A percentile compares a stretch with the other conserved stretches of the same genome.
Conservation (phyloP, 2,329 filamentous ascomycete genomes). For the Cyanodermella asteris region DNA sequence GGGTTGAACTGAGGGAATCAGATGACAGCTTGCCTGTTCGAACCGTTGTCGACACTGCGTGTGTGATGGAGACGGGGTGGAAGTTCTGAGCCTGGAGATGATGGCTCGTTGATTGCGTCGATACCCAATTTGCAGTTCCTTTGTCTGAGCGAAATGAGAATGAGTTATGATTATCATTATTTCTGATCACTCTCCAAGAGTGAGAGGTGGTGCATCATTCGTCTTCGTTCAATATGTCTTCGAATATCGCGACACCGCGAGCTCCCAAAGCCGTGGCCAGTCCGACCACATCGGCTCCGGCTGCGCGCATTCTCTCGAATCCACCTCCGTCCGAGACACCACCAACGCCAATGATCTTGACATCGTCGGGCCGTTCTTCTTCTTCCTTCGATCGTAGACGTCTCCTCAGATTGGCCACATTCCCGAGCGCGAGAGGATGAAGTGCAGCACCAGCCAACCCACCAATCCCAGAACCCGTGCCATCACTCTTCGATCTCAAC, state of each 20-base stretch:
- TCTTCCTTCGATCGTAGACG: conserved; percentile 39
- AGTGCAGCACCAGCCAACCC: conserved; percentile 51
- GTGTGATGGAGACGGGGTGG: too few species aligned
- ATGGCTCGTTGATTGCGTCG: too few species aligned
- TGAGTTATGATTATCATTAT: too few species aligned
- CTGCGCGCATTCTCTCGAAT: conserved; percentile 41
- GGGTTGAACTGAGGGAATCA: too few species aligned
- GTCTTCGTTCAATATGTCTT: conserved; percentile 25
- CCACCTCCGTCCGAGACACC: conserved; percentile 45
- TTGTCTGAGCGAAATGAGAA: too few species aligned
- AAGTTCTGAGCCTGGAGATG: too few species aligned
- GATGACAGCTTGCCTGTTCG: too few species aligned
- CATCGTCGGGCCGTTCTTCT: conserved; percentile 23
- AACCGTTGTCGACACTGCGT: too few species aligned
- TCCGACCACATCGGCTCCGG: conserved; percentile 44
- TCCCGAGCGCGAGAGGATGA: conserved; percentile 53
- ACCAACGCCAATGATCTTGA: conserved; percentile 49
- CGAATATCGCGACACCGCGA: conserved; percentile 40
- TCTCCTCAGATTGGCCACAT: conserved; percentile 44
- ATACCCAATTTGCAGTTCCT: too few species aligned
- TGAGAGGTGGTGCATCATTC: not conserved
- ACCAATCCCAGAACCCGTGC: conserved; percentile 35
- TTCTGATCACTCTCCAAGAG: too few species aligned
- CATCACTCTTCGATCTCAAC: conserved; percentile 32
- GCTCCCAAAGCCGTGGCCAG: conserved; percentile 48